A percentile compares a stretch with the other conserved stretches of the same genome.
These are phyloP conservation scores for Daldinia vernicosa DNA, from an alignment of 495 filamentous ascomycete genomes.

Conservation along the genomic window DNA sequence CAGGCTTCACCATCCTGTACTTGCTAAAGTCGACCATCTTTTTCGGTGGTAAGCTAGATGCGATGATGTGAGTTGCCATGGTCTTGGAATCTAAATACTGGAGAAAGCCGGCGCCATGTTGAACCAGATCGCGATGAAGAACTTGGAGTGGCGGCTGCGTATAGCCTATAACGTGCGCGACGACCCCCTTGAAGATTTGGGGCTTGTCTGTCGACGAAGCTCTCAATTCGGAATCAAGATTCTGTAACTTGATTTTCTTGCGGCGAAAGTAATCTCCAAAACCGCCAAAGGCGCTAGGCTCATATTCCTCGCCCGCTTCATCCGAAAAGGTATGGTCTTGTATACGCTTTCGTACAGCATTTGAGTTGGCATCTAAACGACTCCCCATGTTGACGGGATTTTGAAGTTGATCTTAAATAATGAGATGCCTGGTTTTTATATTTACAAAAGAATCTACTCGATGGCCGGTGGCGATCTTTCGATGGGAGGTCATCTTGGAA, in stretches of 20 bases:
- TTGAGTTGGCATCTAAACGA: constrained; percentile 77
- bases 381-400: constrained; percentile 74
- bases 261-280: constrained; percentile 89
- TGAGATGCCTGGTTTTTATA: constrained; percentile 1
- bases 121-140: constrained; percentile 84
- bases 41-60: constrained; percentile 87
- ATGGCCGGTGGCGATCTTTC: constrained; percentile 36
- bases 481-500: constrained; percentile 39
- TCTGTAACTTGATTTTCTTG: constrained; percentile 96
- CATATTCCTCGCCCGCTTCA: constrained; percentile 92
- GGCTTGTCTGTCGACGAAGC: constrained; percentile 70
- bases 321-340: constrained; percentile 68
- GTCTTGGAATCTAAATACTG: constrained; percentile 97
- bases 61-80: constrained; percentile 92
- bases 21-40: constrained; percentile 84
- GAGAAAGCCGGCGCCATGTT: constrained; percentile 89
- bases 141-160: constrained; percentile 91
- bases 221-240: constrained; percentile 84
- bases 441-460: constrained; percentile 20
- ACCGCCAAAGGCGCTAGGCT: constrained; percentile 83
- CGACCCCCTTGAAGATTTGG: constrained; percentile 86
- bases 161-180: constrained; percentile 91
- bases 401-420: constrained; percentile 7
- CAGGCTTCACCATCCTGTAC: constrained; percentile 94
- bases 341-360: constrained; percentile 82